phyloP scores from a whole-genome alignment of 306 rosid species.

The Castanea mollissima region DNA sequence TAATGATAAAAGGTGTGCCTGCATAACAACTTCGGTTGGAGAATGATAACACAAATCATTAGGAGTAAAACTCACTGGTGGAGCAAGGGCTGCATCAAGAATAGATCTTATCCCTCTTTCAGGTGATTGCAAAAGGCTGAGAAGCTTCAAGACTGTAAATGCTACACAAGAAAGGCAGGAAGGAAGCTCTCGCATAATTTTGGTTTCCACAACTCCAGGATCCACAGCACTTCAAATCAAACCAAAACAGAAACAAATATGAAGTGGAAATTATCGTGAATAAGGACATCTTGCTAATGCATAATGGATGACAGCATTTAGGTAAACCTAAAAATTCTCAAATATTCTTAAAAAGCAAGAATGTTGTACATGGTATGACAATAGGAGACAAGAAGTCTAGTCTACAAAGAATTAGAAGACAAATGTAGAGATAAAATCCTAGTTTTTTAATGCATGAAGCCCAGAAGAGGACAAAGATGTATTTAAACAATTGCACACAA shows the following conservation, averaged over 20 bases:
- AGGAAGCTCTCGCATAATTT: constrained; percentile 85
- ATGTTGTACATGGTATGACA: constrained; percentile 4
- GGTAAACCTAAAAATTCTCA: background rate
- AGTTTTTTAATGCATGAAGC: constrained; percentile 9
- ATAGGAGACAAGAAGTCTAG: background rate
- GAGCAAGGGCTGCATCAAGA: constrained; percentile 81
- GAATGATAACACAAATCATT: background rate
- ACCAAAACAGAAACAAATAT: constrained; percentile 24
- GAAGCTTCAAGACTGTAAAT: constrained; percentile 34
- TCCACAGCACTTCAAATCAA: constrained; percentile 61
- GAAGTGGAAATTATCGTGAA: constrained; percentile 14
- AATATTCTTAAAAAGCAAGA: background rate
- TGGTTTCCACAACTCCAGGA: constrained; percentile 82
- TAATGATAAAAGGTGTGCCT: no score
- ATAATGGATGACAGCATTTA: constrained; percentile 6
- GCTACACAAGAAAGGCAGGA: constrained; percentile 48
- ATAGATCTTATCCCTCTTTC: constrained; percentile 53
- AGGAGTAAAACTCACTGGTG: constrained; percentile 51
- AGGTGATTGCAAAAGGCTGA: constrained; percentile 65
- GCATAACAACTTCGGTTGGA: no score
- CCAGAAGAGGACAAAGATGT: constrained; percentile 6
- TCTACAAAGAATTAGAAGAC: background rate
- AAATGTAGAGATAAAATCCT: background rate
- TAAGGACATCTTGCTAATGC: background rate
- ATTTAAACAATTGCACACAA: background rate